phyloP scores from a whole-genome alignment of 2,329 filamentous ascomycete species.

The Claviceps pazoutovae region DNA sequence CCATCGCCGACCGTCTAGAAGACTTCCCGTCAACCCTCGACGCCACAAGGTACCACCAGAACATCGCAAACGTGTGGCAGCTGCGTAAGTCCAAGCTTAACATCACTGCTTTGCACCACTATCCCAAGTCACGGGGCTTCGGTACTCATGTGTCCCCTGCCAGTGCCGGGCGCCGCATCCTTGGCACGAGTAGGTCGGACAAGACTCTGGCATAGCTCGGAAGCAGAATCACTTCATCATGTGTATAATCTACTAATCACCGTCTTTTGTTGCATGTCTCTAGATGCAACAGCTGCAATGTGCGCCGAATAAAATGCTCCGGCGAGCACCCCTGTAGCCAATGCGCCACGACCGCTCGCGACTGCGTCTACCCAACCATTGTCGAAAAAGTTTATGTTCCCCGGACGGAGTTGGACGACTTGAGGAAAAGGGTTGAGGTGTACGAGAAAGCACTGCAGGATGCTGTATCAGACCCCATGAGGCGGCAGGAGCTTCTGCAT shows the following conservation, averaged over 20 bases:
- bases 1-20: slow-evolving; percentile 17
- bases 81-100: slow-evolving; percentile 23
- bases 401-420: slow-evolving; percentile 26
- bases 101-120: too few species aligned
- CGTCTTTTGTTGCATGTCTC: too few species aligned
- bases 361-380: slow-evolving; percentile 32
- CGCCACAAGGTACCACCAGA: slow-evolving; percentile 32
- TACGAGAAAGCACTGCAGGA: slow-evolving; percentile 27
- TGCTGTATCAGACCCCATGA: slow-evolving; percentile 21
- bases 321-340: slow-evolving; percentile 34
- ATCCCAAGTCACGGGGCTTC: too few species aligned
- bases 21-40: slow-evolving; percentile 36
- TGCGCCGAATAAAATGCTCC: slow-evolving; percentile 38
- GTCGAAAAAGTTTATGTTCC: slow-evolving; percentile 30
- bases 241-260: too few species aligned
- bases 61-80: slow-evolving; percentile 33
- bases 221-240: too few species aligned
- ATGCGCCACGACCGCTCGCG: slow-evolving; percentile 27
- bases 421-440: slow-evolving; percentile 24
- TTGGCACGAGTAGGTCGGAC: too few species aligned
- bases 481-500: slow-evolving; percentile 20
- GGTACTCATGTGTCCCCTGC: too few species aligned
- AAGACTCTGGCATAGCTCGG: too few species aligned
- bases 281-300: slow-evolving; percentile 40
- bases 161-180: too few species aligned